These are phyloP conservation scores for Arachis stenosperma DNA, from an alignment of 306 rosid species.

Conservation along the genomic window DNA sequence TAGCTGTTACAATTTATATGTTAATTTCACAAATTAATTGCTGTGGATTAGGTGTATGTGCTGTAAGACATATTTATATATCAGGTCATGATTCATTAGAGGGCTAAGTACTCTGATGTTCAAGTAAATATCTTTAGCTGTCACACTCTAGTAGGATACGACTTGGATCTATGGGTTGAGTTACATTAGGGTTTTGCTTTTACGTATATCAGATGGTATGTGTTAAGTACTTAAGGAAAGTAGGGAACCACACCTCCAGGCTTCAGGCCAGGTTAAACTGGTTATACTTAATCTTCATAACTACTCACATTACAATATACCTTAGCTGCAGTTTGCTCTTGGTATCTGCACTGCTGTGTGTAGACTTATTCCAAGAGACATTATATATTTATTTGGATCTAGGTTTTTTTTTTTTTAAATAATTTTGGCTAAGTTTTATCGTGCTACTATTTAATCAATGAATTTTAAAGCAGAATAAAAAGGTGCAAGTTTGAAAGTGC, in stretches of 20 bases:
- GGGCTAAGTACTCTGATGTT: not conserved
- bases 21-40: slow-evolving; percentile 9
- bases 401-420: not conserved
- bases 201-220: too few relatives aligned
- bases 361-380: not conserved
- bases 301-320: not conserved
- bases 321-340: slow-evolving; percentile 10
- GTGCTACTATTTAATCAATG: slow-evolving; percentile 20
- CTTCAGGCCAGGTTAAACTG: too few relatives aligned
- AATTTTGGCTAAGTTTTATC: slow-evolving; percentile 17
- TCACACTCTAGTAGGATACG: not conserved
- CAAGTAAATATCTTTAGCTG: slow-evolving; percentile 17
- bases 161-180: not conserved
- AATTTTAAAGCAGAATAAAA: slow-evolving; percentile 53
- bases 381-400: too few relatives aligned
- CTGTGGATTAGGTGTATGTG: not conserved
- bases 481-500: slow-evolving; percentile 57
- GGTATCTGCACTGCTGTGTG: not conserved
- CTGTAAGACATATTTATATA: not conserved
- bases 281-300: too few relatives aligned
- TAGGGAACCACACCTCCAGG: too few relatives aligned
- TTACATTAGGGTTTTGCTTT: too few relatives aligned
- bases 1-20: slow-evolving; percentile 13
- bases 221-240: too few relatives aligned
- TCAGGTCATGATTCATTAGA: slow-evolving; percentile 1